Evolutionary conservation across 2,329 filamentous ascomycete genomes (phyloP), one percentile per base, ranked within the genome.

Genomic region (Mariannaea elegans): DNA sequence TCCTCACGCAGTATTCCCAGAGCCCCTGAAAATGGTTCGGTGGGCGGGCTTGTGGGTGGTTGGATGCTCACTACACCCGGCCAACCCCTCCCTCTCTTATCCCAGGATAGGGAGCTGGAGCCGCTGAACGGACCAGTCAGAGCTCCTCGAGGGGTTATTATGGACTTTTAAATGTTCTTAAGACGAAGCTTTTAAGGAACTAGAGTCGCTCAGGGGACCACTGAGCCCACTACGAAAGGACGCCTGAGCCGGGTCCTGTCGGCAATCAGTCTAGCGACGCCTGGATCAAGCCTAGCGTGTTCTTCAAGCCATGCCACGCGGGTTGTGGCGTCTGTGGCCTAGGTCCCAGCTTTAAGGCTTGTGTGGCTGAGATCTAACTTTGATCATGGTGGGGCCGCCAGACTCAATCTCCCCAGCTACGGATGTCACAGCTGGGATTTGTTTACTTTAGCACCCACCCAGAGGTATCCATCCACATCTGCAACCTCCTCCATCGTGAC

Each of bases 21-120:
- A 65, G 62, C 64, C 64, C 64, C 64, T 66, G 64, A 66, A 66
- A 66, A 63, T 63, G 56, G 64, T 59, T 56, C 59, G 62, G 63
- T 64, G 51, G 49, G 54, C 34, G 46, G 50, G 49, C 46, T 18
- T 31, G 39, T 36, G 52, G 52, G 38, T 42, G 51, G 62, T 62
- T 53, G 38, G 46, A 29, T 49, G 47, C 42, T 45, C 41, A 24
- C 42, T 45, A 46, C 48, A 48, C 44, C 16, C 52, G 36, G 19
- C 44, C 38, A 39, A 42, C 42, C 41, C 57, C 47, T 45, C 39
- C 54, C n/a, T n/a, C n/a, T n/a, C n/a, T n/a, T n/a, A 42, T 39
- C 18, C 42, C 41, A 55, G 44, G 21, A 66, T 62, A 62, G 56
- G 49, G 24, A 50, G 52, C 19, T n/a, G n/a, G n/a, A n/a, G n/a